phyloP scores from a whole-genome alignment of 805 yeast genomes.

The Komagataella ulmi region DNA sequence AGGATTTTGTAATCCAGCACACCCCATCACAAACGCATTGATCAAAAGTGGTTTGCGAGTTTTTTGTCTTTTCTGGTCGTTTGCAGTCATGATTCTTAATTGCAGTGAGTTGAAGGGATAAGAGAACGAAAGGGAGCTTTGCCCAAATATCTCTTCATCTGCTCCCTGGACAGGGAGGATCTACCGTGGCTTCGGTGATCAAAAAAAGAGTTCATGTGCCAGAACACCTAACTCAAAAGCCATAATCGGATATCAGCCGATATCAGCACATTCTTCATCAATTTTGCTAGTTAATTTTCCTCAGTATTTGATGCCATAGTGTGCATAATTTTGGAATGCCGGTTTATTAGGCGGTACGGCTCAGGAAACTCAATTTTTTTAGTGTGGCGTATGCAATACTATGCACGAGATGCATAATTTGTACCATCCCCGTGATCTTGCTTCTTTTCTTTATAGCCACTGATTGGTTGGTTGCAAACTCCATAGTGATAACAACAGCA shows the following conservation, averaged over 20 bases:
- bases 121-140: background rate
- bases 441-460: too few species aligned
- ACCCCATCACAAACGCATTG: constrained; percentile 24
- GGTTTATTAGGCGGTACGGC: background rate
- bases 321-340: background rate
- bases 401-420: background rate
- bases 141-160: background rate
- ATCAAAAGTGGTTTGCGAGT: constrained; percentile 6
- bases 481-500: background rate
- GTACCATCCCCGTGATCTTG: background rate
- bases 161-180: background rate
- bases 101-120: background rate
- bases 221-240: background rate
- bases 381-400: background rate
- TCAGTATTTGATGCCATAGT: background rate
- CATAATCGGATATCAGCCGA: background rate
- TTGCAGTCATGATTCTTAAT: background rate
- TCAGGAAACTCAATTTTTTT: background rate
- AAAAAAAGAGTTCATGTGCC: too few species aligned
- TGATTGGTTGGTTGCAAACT: background rate
- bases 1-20: constrained; percentile 8
- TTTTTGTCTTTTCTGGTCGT: background rate
- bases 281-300: background rate
- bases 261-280: background rate
- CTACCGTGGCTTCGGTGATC: background rate